Percentiles rank a stretch among this genome's conserved stretches.
phyloP scores from a whole-genome alignment of 352 stramenopile genomes.

The Chrysophaeum taylorii region DNA sequence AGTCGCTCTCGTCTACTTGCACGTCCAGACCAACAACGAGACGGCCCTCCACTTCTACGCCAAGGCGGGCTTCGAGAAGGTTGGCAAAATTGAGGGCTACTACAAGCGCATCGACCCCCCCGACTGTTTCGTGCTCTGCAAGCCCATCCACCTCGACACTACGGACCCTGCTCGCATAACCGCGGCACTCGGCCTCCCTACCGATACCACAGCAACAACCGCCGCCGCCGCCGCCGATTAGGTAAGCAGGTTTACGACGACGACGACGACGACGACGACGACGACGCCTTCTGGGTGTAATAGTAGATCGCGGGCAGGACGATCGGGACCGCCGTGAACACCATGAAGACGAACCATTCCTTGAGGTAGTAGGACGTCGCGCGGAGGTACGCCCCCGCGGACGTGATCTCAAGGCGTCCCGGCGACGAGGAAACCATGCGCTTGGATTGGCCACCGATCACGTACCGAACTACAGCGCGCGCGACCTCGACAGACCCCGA shows the following conservation, averaged over 20 bases:
- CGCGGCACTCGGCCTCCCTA: too few species aligned
- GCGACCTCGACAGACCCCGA: too few species aligned
- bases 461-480: too few species aligned
- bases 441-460: too few species aligned
- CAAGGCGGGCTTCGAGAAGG: slow-evolving; percentile 67
- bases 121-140: slow-evolving; percentile 78
- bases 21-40: slow-evolving; percentile 81
- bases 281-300: not conserved
- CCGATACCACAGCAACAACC: not conserved
- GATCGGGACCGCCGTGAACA: too few species aligned
- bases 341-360: too few species aligned
- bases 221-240: not conserved
- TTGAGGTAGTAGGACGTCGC: too few species aligned
- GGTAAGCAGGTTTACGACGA: not conserved
- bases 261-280: slow-evolving; percentile 9
- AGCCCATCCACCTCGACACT: slow-evolving; percentile 26
- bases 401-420: too few species aligned
- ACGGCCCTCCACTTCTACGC: slow-evolving; percentile 79
- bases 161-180: too few species aligned
- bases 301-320: too few species aligned
- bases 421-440: too few species aligned
- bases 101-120: slow-evolving; percentile 83
- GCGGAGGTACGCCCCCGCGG: not conserved
- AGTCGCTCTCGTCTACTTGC: slow-evolving; percentile 60
- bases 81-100: slow-evolving; percentile 78